A percentile compares a stretch with the other conserved stretches of the same genome.
These are phyloP conservation scores for Cardiospermum halicacabum DNA, from an alignment of 345 rosid genomes.

Conservation along the genomic window DNA sequence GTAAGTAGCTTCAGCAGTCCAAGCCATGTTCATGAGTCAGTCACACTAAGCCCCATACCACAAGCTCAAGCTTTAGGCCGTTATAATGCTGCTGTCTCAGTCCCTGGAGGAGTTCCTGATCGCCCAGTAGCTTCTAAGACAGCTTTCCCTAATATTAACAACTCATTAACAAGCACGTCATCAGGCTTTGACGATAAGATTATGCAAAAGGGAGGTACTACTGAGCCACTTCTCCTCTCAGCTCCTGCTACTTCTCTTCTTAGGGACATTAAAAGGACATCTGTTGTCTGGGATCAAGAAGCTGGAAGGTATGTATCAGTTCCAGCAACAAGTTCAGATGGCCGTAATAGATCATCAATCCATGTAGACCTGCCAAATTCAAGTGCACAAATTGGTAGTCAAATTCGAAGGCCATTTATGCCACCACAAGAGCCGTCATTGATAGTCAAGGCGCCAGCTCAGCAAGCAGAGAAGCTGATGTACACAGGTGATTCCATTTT, in stretches of 20 bases:
- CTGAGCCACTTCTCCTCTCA: slow-evolving; percentile 57
- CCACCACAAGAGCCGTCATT: slow-evolving; percentile 48
- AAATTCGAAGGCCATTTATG: slow-evolving; percentile 36
- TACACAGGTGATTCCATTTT: slow-evolving; percentile 94
- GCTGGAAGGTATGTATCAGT: slow-evolving; percentile 89
- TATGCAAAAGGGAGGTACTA: slow-evolving; percentile 45
- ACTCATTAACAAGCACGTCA: slow-evolving; percentile 21
- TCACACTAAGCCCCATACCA: slow-evolving; percentile 82
- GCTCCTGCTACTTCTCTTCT: slow-evolving; percentile 80
- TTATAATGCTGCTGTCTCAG: slow-evolving; percentile 27
- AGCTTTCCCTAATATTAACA: slow-evolving; percentile 30
- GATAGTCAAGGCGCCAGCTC: slow-evolving; percentile 34
- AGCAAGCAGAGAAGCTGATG: slow-evolving; percentile 63
- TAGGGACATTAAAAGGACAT: slow-evolving; percentile 81
- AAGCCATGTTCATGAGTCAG: slow-evolving; percentile 69
- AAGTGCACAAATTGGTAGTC: slow-evolving; percentile 35
- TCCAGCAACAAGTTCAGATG: slow-evolving; percentile 67
- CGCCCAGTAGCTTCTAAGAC: slow-evolving; percentile 36
- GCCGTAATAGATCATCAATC: slow-evolving; percentile 44
- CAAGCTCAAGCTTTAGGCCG: slow-evolving; percentile 48
- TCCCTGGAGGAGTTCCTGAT: slow-evolving; percentile 42
- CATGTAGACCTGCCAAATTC: slow-evolving; percentile 38
- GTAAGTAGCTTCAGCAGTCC: slow-evolving; percentile 94
- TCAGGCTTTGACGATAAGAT: slow-evolving; percentile 56
- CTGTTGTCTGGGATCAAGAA: slow-evolving; percentile 93